These are phyloP conservation scores for Polyplosphaeria fusca DNA, from an alignment of 495 filamentous ascomycete genomes.

Conservation along the genomic window DNA sequence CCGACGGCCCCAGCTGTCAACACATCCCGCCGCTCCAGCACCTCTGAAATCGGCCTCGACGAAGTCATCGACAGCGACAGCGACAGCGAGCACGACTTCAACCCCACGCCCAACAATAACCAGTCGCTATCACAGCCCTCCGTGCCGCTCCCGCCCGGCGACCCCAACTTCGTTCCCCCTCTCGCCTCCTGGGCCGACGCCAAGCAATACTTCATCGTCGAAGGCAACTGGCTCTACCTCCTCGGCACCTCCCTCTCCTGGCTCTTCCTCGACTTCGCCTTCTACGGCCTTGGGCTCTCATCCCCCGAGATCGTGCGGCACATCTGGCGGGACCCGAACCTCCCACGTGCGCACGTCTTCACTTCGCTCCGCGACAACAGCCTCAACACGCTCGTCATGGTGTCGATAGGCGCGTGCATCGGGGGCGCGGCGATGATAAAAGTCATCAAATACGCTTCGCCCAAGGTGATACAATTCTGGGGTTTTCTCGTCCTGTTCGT, in stretches of 20 bases:
- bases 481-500: conserved; percentile 27
- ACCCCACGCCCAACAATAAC: conserved; percentile 1
- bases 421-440: conserved; percentile 30
- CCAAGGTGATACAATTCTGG: conserved; percentile 29
- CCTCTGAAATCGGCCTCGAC: conserved; percentile 22
- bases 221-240: conserved; percentile 29
- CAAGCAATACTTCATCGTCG: conserved; percentile 22
- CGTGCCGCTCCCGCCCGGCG: conserved; percentile 10
- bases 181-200: conserved; percentile 22
- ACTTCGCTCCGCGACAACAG: conserved; percentile 20
- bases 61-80: conserved; percentile 18
- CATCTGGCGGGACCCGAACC: conserved; percentile 22
- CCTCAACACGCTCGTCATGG: conserved; percentile 24
- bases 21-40: conserved; percentile 6
- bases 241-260: conserved; percentile 26
- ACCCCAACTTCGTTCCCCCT: conserved; percentile 25
- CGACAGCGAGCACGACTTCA: conserved; percentile 1
- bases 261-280: conserved; percentile 30
- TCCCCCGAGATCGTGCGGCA: conserved; percentile 26
- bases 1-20: neutral
- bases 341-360: neutral
- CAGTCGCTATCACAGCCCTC: neutral
- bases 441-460: conserved; percentile 25
- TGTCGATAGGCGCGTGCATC: conserved; percentile 23
- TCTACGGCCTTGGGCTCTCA: conserved; percentile 26